Evolutionary conservation across 257 asterid species (phyloP).

Genomic region (Solanum etuberosum): DNA sequence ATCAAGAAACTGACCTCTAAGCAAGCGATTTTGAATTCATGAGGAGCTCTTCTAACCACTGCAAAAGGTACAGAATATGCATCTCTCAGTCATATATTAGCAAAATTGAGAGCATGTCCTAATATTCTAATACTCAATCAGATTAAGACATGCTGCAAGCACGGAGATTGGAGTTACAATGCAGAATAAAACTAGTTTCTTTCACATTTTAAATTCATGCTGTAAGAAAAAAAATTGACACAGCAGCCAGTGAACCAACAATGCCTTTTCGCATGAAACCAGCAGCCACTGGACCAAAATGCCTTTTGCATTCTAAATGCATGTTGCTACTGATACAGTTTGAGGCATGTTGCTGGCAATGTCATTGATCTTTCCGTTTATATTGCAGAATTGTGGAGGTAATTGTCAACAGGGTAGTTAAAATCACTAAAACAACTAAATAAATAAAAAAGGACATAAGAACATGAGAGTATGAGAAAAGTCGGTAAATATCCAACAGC

Average conservation of each 20-base stretch:
- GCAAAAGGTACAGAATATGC: constrained; percentile 23
- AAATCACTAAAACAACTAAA: not conserved
- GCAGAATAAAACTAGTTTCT: not conserved
- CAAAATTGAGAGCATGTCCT: not conserved
- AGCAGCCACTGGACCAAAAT: not conserved
- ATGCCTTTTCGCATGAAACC: not conserved
- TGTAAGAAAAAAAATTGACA: not conserved
- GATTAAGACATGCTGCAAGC: not conserved
- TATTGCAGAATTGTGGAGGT: not conserved
- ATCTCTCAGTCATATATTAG: not conserved
- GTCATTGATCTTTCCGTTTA: not conserved
- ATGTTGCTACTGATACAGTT: not conserved
- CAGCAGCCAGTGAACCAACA: not conserved
- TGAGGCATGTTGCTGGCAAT: not conserved
- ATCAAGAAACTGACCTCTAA: constrained; percentile 45
- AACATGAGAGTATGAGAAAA: not conserved
- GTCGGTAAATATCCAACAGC: not conserved
- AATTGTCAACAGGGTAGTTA: not conserved
- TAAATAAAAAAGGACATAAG: not conserved
- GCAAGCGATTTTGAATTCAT: constrained; percentile 75
- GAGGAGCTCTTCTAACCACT: constrained; percentile 87
- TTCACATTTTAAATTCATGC: not conserved
- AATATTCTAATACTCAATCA: not conserved
- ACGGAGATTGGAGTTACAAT: not conserved
- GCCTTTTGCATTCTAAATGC: not conserved